A percentile compares a stretch with the other conserved stretches of the same genome.
Evolutionary conservation across 75 land plant species (phyloP).

Genomic region (Picea glauca): DNA sequence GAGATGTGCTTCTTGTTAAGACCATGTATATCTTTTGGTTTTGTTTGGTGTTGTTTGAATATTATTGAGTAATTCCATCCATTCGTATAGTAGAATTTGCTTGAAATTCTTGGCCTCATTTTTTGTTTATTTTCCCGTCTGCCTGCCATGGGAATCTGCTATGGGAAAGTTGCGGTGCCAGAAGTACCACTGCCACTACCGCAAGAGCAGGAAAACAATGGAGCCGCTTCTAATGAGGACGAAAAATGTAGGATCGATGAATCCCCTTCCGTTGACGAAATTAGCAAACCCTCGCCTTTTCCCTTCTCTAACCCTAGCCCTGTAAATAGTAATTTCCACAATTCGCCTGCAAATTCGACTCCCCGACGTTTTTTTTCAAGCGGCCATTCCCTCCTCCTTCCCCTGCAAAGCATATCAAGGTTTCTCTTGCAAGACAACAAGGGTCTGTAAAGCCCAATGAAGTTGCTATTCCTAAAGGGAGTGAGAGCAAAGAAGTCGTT

Average conservation of each 20-base stretch:
- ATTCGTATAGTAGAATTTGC: neutral
- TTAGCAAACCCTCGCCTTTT: no score
- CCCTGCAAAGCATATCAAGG: no score
- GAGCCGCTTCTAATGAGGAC: neutral
- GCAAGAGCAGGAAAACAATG: neutral
- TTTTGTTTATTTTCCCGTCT: neutral
- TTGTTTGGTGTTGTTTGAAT: neutral
- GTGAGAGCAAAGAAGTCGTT: slow-evolving; percentile 38
- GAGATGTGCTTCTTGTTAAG: no score
- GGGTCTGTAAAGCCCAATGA: slow-evolving; percentile 80
- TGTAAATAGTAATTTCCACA: no score
- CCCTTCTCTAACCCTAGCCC: no score
- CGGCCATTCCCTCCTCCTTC: slow-evolving; percentile 20
- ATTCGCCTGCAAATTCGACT: no score
- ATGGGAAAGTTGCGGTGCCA: no score
- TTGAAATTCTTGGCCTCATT: no score
- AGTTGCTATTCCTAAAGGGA: slow-evolving; percentile 52
- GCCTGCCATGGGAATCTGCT: slow-evolving; percentile 8
- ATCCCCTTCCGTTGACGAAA: neutral
- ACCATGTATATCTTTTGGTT: no score
- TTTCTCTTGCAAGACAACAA: slow-evolving; percentile 51
- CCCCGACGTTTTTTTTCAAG: slow-evolving; percentile 25
- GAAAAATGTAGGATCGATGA: slow-evolving; percentile 6
- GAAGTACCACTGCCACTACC: neutral
- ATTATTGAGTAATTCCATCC: neutral